A percentile compares a stretch with the other conserved stretches of the same genome.
phyloP scores from a whole-genome alignment of 2,329 filamentous ascomycete species.

The Bipolaris bicolor region DNA sequence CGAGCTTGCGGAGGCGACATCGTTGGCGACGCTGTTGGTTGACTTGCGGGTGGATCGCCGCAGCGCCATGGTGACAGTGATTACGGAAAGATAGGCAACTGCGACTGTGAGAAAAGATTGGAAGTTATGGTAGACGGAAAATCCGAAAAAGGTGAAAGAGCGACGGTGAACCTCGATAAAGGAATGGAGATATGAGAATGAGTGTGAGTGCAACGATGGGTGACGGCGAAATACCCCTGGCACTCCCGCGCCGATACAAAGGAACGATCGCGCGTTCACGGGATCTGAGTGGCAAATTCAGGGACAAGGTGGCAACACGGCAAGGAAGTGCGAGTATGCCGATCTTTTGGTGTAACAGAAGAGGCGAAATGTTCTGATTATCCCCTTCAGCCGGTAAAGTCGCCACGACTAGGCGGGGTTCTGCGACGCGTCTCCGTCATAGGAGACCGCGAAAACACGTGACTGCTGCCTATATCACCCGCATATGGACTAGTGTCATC shows the following conservation, averaged over 20 bases:
- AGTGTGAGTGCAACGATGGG: constrained; percentile 14
- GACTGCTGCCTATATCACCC: background rate
- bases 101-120: background rate
- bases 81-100: constrained; percentile 4
- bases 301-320: constrained; percentile 5
- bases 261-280: constrained; percentile 32
- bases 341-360: constrained; percentile 1
- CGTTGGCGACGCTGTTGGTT: constrained; percentile 11
- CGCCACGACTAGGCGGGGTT: constrained; percentile 4
- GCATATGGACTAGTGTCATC: background rate
- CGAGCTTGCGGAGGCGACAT: constrained; percentile 12
- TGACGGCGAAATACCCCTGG: constrained; percentile 33
- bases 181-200: constrained; percentile 20
- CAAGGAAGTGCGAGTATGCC: constrained; percentile 1
- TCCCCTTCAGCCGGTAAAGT: background rate
- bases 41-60: constrained; percentile 38
- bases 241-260: constrained; percentile 25
- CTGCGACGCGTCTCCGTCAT: constrained; percentile 12
- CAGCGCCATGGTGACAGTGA: constrained; percentile 26
- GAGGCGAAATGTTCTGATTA: background rate
- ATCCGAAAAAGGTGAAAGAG: constrained; percentile 1
- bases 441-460: constrained; percentile 12
- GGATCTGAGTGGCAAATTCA: constrained; percentile 35
- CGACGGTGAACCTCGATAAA: constrained; percentile 7
- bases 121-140: background rate